A percentile compares a stretch with the other conserved stretches of the same genome.
Conservation (phyloP, 2,329 filamentous ascomycete species). For the Pseudocercospora cruenta region DNA sequence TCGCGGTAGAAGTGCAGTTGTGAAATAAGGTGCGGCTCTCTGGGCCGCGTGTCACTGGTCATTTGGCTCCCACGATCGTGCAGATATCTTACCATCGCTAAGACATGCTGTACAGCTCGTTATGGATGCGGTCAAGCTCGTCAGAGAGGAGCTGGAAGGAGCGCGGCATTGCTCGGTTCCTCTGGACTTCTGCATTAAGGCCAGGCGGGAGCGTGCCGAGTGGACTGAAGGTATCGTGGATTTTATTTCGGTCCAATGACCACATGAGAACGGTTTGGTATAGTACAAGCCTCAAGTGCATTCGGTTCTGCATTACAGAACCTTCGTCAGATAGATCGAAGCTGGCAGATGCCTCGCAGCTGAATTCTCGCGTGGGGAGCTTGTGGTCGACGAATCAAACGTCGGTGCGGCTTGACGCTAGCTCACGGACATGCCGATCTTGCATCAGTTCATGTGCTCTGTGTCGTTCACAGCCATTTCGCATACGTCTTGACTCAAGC, state of each 20-base stretch:
- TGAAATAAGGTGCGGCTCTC: conserved; percentile 29
- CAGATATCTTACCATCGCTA: conserved; percentile 20
- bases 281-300: conserved; percentile 28
- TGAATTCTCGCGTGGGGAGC: conserved; percentile 16
- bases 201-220: background rate
- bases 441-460: conserved; percentile 9
- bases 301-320: conserved; percentile 23
- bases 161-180: conserved; percentile 17
- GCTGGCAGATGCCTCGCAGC: conserved; percentile 22
- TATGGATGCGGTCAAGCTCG: conserved; percentile 9
- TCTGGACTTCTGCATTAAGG: background rate
- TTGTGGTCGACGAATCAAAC: conserved; percentile 5
- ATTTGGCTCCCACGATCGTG: conserved; percentile 19
- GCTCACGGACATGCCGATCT: conserved; percentile 15
- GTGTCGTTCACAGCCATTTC: conserved; percentile 5
- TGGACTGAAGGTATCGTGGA: conserved; percentile 2
- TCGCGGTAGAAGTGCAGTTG: conserved; percentile 4
- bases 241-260: conserved; percentile 11
- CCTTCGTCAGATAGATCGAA: conserved; percentile 19
- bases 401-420: background rate
- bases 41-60: conserved; percentile 6
- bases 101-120: conserved; percentile 13
- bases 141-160: conserved; percentile 10
- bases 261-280: conserved; percentile 25
- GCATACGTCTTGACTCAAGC: background rate